A percentile compares a stretch with the other conserved stretches of the same genome.
Evolutionary conservation across 257 asterid genomes (phyloP).

Genomic region (Euphrasia confusa): DNA sequence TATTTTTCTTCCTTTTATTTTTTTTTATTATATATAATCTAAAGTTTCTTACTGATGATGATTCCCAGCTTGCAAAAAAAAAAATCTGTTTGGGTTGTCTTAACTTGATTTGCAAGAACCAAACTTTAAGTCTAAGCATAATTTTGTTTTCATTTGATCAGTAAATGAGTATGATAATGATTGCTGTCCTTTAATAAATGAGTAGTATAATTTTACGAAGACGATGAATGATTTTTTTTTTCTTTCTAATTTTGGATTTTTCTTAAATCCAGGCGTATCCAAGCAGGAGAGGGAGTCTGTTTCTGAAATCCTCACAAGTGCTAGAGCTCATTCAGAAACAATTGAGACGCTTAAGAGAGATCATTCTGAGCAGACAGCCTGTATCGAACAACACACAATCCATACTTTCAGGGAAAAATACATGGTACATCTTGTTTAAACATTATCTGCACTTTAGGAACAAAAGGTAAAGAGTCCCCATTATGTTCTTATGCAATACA

Average conservation of each 20-base stretch:
- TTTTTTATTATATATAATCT: not conserved
- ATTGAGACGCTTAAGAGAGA: slow-evolving; percentile 40
- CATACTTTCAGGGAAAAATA: slow-evolving; percentile 49
- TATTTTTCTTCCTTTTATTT: not conserved
- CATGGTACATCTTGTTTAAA: slow-evolving; percentile 38
- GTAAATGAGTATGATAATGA: not conserved
- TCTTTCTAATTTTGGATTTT: not conserved
- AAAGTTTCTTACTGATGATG: slow-evolving; percentile 8
- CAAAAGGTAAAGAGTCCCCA: no score
- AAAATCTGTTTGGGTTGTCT: slow-evolving; percentile 2
- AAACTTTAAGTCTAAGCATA: not conserved
- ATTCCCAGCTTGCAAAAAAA: not conserved
- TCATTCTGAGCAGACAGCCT: slow-evolving; percentile 42
- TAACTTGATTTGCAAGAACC: not conserved
- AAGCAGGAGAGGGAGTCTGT: slow-evolving; percentile 47
- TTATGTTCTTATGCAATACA: not conserved
- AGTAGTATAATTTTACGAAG: not conserved
- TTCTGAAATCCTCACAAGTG: slow-evolving; percentile 37
- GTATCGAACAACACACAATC: slow-evolving; percentile 41
- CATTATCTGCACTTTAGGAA: no score
- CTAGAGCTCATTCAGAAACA: slow-evolving; percentile 46
- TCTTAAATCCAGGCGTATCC: slow-evolving; percentile 42
- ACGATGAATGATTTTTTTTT: not conserved
- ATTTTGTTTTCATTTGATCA: not conserved
- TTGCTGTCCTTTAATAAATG: not conserved